A percentile compares a stretch with the other conserved stretches of the same genome.
Evolutionary conservation across 2,329 filamentous ascomycete genomes (phyloP).

Genomic region (Stylonectria norvegica): DNA sequence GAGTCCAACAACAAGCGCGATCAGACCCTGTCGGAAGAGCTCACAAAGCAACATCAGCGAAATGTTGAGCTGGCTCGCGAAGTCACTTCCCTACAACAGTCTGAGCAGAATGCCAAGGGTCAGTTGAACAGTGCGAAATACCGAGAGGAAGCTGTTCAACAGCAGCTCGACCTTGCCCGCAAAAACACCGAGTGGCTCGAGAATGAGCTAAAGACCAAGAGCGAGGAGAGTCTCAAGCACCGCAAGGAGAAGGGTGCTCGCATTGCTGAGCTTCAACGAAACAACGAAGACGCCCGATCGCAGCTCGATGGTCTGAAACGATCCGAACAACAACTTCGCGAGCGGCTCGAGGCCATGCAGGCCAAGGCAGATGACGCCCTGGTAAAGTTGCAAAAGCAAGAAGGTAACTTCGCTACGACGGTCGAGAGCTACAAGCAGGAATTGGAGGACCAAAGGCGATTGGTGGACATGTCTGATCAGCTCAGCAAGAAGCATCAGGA

Average conservation of each 20-base stretch:
- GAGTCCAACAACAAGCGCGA: conserved; percentile 87
- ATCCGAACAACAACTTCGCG: conserved; percentile 75
- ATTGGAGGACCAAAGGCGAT: conserved; percentile 72
- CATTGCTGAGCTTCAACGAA: conserved; percentile 82
- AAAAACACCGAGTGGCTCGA: conserved; percentile 94
- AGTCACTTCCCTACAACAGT: conserved; percentile 76
- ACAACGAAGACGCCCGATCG: conserved; percentile 79
- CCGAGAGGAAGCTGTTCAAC: conserved; percentile 82
- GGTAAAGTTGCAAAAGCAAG: conserved; percentile 76
- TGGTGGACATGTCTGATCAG: conserved; percentile 79
- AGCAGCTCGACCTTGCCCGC: conserved; percentile 84
- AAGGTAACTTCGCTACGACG: conserved; percentile 76
- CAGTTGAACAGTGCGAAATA: conserved; percentile 80
- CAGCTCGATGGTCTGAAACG: conserved; percentile 74
- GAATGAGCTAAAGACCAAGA: conserved; percentile 85
- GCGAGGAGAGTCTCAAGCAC: conserved; percentile 80
- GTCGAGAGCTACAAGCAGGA: conserved; percentile 86
- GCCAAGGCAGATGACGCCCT: conserved; percentile 84
- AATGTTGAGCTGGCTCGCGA: conserved; percentile 80
- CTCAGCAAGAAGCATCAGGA: conserved; percentile 69
- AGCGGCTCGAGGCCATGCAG: conserved; percentile 78
- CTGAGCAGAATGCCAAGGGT: conserved; percentile 76
- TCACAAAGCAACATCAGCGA: conserved; percentile 85
- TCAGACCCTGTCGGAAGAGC: conserved; percentile 78
- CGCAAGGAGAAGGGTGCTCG: conserved; percentile 92